Conservation (phyloP, 805 yeast genomes). For the Candida qinlingensis region DNA sequence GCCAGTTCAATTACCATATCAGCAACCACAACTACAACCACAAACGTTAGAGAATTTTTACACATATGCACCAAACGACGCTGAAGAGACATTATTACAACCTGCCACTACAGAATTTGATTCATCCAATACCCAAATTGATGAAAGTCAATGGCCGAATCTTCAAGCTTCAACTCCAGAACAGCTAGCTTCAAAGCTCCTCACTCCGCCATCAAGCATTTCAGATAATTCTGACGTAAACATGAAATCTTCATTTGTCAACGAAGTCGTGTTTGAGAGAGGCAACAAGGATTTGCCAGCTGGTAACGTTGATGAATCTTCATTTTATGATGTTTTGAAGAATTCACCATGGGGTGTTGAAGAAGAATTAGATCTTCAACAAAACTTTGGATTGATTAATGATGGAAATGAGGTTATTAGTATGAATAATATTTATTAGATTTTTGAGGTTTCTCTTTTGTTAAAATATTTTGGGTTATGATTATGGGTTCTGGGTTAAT, state of each 20-base stretch:
- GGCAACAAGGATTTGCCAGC: neutral
- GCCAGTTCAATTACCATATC: neutral
- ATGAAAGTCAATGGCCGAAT: slow-evolving; percentile 18
- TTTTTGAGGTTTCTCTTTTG: neutral
- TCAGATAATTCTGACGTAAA: slow-evolving; percentile 10
- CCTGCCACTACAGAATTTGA: neutral
- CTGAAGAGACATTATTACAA: neutral
- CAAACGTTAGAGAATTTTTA: neutral
- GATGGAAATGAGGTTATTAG: slow-evolving; percentile 3
- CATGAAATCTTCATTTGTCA: neutral
- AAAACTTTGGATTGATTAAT: slow-evolving; percentile 6
- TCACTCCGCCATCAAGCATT: slow-evolving; percentile 21
- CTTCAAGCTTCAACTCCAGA: slow-evolving; percentile 17
- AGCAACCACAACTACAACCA: neutral
- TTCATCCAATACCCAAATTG: slow-evolving; percentile 2
- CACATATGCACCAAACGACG: slow-evolving; percentile 3
- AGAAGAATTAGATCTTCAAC: slow-evolving; percentile 3
- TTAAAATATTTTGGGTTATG: too few species aligned
- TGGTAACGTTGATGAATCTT: neutral
- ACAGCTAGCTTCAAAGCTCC: slow-evolving; percentile 4
- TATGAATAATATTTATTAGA: neutral
- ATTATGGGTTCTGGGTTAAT: too few species aligned
- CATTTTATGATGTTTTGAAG: slow-evolving; percentile 12
- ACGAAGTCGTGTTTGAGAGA: neutral
- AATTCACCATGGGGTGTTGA: slow-evolving; percentile 19